Base-by-base conservation (phyloP, 345 rosid genomes). In the Limnanthes douglasii region DNA sequence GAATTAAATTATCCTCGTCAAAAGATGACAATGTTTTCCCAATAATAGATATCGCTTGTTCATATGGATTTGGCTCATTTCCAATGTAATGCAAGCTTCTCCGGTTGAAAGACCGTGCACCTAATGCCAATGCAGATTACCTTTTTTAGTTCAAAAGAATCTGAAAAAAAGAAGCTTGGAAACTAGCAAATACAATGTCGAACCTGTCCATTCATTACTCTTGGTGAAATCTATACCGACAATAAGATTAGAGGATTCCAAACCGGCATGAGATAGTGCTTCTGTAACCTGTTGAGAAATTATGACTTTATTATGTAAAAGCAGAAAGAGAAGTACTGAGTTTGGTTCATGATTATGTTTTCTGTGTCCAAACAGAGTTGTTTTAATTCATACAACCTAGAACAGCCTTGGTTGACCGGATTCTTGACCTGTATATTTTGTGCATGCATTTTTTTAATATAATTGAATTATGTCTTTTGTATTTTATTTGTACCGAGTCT, bases 161-260 rank as follows among this genome's bases (percentile, higher is more conserved):
- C 26, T 14, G 6, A 15, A 17, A 29, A 39, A 30, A 45, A n/a
- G 7, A 33, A 18, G 27, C 10, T 15, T 15, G 4, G 35, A 6
- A 8, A 12, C n/a, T 18, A 3, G 16, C 6, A 32, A 28, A 14
- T n/a, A 15, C 14, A 19, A 18, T 34, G 30, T 13, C 34, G 23
- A 50, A 70, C 92, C 92, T 61, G 84, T 78, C 92, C 92, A 78
- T 39, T 78, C 92, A 17, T 78, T 78, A 66, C 92, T 78, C 59
- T 74, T 78, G 14, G 92, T 74, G 72, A 78, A 74, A 57, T 78
- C 92, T 45, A 78, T 74, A 34, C 85, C 92, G 23, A 78, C 78
- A 36, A 78, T 78, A 45, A 78, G 85, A 54, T 78, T 78, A 11
- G 81, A 78, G 12, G 85, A 78, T 58, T 78, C 92, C 40, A 78